These are phyloP conservation scores for Salvia sclarea DNA, from an alignment of 305 asterid species.

Conservation along the genomic window DNA sequence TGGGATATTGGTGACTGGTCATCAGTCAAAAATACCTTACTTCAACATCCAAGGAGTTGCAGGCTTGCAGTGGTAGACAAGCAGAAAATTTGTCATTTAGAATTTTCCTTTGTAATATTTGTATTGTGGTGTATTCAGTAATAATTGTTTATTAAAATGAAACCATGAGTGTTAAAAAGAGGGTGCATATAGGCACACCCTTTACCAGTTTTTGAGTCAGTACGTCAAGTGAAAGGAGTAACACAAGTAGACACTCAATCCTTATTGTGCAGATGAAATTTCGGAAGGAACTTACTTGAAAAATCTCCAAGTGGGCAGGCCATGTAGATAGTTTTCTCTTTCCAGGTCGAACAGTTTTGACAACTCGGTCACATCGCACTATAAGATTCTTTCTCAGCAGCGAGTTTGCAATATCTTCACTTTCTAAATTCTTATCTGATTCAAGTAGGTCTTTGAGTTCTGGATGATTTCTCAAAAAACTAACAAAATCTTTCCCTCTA, in stretches of 20 bases:
- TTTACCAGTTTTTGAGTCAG: slow-evolving; percentile 3
- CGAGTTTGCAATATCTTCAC: slow-evolving; percentile 74
- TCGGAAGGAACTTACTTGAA: slow-evolving; percentile 56
- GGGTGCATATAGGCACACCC: not conserved
- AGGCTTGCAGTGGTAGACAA: not conserved
- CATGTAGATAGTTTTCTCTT: slow-evolving; percentile 92
- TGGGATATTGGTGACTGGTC: not conserved
- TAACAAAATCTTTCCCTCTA: slow-evolving; percentile 88
- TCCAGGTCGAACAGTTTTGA: slow-evolving; percentile 95
- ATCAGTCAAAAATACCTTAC: not conserved
- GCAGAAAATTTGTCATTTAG: not conserved
- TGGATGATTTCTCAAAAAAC: slow-evolving; percentile 76
- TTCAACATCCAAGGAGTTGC: not conserved
- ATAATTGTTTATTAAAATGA: too few species aligned
- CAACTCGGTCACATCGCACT: slow-evolving; percentile 97
- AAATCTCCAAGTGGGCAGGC: slow-evolving; percentile 98
- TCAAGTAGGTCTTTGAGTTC: slow-evolving; percentile 81
- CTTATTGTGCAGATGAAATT: not conserved
- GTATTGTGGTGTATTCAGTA: not conserved
- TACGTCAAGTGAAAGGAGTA: not conserved
- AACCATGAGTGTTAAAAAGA: not conserved
- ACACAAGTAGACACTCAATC: slow-evolving; percentile 6
- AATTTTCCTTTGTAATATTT: not conserved
- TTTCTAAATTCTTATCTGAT: slow-evolving; percentile 70
- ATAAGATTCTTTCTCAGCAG: slow-evolving; percentile 82